Base-by-base conservation (phyloP, 2,329 filamentous ascomycete species). In the Endothia cerciana region DNA sequence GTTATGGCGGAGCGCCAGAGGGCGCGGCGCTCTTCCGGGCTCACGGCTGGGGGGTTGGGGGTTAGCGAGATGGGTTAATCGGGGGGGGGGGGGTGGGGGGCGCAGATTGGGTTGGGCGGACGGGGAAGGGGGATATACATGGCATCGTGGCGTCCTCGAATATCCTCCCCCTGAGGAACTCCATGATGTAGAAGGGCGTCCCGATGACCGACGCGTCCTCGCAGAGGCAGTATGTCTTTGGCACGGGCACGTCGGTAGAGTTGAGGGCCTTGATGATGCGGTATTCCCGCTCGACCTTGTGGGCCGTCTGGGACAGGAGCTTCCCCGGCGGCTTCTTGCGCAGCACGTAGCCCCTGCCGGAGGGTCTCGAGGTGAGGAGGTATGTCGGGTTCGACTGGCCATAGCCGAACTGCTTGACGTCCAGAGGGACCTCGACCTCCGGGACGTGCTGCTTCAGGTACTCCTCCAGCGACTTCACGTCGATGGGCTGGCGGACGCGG, bases 301-400 rank as follows among this genome's bases (percentile, higher is more conserved):
- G 95, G 11, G 95, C 95, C 2, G 94, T 94, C 81, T 93, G 93
- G 72, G 93, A 97, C 60, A 98, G 85, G 47, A 99, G 89, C 80
- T 90, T 89, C 70, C 95, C 95, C n/a, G 95, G 94, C 0, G 95
- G 95, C 81, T 98, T 98, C 86, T 99, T 98, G 77, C 95, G 92
- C 82, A 98, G 86, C 41, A 99, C 95, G 80, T 90, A 97, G 75
- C 89, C 88, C 71, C 82, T 78, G 61, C 89, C 87, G 75, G 88
- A 83, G 70, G 87, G n/a, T 17, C 38, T 59, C 62, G 89, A 89
- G 19, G 89, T 97, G 74, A 98, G 84, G 74, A 94, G 92, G 80
- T 98, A 99, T 2, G 95, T 99, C 55, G 95, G 95, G 77, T 98
- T 99, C 66, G 93, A 97, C 80, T 98, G 95, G 67, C 95, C 95